Conservation (phyloP, 1,139 yeast genomes). For the Pichia sp. region DNA sequence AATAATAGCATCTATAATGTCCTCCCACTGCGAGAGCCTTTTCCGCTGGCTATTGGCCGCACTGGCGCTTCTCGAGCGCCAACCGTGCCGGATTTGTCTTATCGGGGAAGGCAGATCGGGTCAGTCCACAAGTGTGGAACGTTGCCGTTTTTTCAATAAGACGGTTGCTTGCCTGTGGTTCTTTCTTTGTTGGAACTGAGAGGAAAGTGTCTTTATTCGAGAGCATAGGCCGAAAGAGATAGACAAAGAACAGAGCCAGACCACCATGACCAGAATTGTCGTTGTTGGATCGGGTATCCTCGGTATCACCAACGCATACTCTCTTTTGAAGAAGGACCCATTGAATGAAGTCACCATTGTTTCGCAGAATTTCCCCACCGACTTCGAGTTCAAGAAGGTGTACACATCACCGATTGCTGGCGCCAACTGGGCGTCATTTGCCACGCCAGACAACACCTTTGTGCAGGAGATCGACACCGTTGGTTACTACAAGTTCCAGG, state of each 20-base stretch:
- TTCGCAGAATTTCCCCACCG: constrained; percentile 57
- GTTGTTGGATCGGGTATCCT: constrained; percentile 48
- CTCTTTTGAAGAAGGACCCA: constrained; percentile 41
- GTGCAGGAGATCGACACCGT: constrained; percentile 41
- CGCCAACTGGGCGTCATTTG: constrained; percentile 63
- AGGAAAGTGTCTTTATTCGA: no score
- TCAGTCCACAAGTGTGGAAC: no score
- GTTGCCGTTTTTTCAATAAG: no score
- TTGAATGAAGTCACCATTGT: constrained; percentile 43
- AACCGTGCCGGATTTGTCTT: no score
- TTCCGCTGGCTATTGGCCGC: background rate
- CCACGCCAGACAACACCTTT: constrained; percentile 33
- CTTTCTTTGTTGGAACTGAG: no score
- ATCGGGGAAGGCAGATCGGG: no score
- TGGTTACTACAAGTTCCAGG: constrained; percentile 40
- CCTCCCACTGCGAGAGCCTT: background rate
- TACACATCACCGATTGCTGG: constrained; percentile 81
- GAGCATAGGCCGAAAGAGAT: background rate
- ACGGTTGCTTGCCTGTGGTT: no score
- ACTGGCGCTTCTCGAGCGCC: background rate
- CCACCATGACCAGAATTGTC: constrained; percentile 24
- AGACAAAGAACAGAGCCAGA: constrained; percentile 1
- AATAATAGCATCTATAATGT: no score
- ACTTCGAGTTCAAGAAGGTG: constrained; percentile 35
- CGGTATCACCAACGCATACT: constrained; percentile 60